Evolutionary conservation across 768 basidiomycete species (phyloP).

Genomic region (Lyophyllum atratum): DNA sequence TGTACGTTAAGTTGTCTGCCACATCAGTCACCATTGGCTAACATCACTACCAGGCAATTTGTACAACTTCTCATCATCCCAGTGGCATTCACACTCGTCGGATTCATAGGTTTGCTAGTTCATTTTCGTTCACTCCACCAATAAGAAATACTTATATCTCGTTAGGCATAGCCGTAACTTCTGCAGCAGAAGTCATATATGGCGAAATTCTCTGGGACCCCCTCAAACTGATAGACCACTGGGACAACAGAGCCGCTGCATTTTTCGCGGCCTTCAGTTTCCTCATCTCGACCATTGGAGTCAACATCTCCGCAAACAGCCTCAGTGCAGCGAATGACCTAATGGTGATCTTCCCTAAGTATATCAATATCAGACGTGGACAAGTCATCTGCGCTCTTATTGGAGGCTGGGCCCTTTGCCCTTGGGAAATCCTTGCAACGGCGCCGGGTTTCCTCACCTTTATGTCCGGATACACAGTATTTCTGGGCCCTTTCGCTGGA

Average conservation of each 20-base stretch:
- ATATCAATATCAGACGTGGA: slow-evolving; percentile 81
- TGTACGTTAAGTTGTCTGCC: slow-evolving; percentile 38
- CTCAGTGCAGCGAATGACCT: slow-evolving; percentile 81
- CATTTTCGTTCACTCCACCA: not conserved
- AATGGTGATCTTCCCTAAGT: slow-evolving; percentile 74
- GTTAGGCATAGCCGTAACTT: slow-evolving; percentile 75
- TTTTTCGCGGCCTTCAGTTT: slow-evolving; percentile 85
- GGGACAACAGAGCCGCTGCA: slow-evolving; percentile 84
- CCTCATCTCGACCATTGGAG: slow-evolving; percentile 68
- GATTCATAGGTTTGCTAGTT: slow-evolving; percentile 56
- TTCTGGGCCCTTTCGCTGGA: slow-evolving; percentile 83
- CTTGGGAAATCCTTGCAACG: slow-evolving; percentile 80
- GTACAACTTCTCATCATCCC: slow-evolving; percentile 79
- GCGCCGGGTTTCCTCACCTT: slow-evolving; percentile 74
- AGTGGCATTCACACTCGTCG: slow-evolving; percentile 70
- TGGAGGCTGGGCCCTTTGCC: slow-evolving; percentile 84
- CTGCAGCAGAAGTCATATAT: slow-evolving; percentile 72
- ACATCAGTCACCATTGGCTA: not conserved
- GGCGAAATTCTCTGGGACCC: slow-evolving; percentile 74
- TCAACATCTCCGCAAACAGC: slow-evolving; percentile 78
- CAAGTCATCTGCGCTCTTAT: slow-evolving; percentile 77
- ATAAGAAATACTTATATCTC: not conserved
- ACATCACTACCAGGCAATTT: slow-evolving; percentile 53
- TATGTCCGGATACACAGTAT: slow-evolving; percentile 84
- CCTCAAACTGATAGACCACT: slow-evolving; percentile 69